A percentile compares a stretch with the other conserved stretches of the same genome.
Conservation (phyloP, 495 filamentous ascomycete species). For the Astrothelium subdiscretum region DNA sequence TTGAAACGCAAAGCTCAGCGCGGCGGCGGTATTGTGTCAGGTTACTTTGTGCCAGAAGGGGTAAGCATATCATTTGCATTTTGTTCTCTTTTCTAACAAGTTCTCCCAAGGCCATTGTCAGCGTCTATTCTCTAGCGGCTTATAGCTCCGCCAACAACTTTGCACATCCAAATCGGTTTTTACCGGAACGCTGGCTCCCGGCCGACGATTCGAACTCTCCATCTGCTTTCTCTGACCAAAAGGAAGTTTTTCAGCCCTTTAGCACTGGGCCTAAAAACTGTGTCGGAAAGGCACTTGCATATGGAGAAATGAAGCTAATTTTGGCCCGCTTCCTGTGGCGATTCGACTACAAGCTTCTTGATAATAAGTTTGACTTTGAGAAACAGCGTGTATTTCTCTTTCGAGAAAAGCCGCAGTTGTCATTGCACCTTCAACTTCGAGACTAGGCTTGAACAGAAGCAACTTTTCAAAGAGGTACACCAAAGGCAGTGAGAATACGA, state of each 20-base stretch:
- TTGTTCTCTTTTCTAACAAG: background rate
- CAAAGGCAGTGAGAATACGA: too few species aligned
- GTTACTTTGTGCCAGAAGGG: conserved; percentile 32
- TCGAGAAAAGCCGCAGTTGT: background rate
- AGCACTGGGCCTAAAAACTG: conserved; percentile 6
- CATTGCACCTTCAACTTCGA: background rate
- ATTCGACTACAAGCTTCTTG: conserved; percentile 18
- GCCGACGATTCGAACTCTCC: background rate
- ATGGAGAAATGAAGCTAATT: conserved; percentile 24
- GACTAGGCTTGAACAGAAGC: too few species aligned
- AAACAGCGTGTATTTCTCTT: background rate
- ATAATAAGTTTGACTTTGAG: background rate
- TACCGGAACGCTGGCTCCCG: conserved; percentile 3
- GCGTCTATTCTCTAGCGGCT: conserved; percentile 37
- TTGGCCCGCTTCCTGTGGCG: conserved; percentile 19
- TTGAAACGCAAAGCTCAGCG: conserved; percentile 35
- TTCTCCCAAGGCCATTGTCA: background rate
- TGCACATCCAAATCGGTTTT: conserved; percentile 6
- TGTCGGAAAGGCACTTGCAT: conserved; percentile 16
- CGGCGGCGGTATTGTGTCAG: conserved; percentile 36
- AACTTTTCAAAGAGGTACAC: too few species aligned
- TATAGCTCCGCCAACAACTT: conserved; percentile 37
- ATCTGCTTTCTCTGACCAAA: background rate
- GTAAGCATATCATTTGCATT: conserved; percentile 1
- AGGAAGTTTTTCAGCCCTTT: conserved; percentile 8